A percentile compares a stretch with the other conserved stretches of the same genome.
Conservation (phyloP, 345 rosid genomes). For the Murraya koenigii region DNA sequence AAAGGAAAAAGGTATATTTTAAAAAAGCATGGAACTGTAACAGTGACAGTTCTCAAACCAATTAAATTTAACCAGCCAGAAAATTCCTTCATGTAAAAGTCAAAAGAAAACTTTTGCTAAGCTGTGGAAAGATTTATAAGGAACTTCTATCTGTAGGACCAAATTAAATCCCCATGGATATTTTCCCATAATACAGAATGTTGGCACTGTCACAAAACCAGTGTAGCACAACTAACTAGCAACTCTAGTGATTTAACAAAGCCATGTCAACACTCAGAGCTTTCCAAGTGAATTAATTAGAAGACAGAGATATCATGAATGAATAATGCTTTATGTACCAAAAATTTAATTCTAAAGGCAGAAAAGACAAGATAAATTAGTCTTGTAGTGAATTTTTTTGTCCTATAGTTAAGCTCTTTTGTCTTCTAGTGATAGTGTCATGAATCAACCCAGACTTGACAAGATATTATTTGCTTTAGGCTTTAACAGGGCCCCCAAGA, state of each 20-base stretch:
- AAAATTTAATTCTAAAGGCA: no score
- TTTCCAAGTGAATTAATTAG: not conserved
- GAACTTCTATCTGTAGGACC: not conserved
- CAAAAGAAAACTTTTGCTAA: not conserved
- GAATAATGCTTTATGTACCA: no score
- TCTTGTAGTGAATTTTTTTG: no score
- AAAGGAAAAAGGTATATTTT: not conserved
- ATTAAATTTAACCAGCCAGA: not conserved
- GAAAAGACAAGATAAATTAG: no score
- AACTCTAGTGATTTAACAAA: not conserved
- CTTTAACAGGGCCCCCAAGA: no score
- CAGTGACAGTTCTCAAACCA: no score
- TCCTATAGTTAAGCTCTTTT: no score
- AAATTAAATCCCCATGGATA: not conserved
- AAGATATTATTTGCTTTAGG: no score
- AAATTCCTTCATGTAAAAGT: not conserved
- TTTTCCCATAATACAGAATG: not conserved
- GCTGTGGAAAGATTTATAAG: not conserved
- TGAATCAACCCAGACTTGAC: no score
- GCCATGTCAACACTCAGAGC: not conserved
- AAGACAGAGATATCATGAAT: not conserved
- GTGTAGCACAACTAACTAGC: not conserved
- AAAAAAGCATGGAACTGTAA: not conserved
- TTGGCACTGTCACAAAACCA: not conserved
- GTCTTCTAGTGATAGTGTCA: no score